A percentile compares a stretch with the other conserved stretches of the same genome.
Conservation (phyloP, 441 rosid species). For the Croton laevigatus region DNA sequence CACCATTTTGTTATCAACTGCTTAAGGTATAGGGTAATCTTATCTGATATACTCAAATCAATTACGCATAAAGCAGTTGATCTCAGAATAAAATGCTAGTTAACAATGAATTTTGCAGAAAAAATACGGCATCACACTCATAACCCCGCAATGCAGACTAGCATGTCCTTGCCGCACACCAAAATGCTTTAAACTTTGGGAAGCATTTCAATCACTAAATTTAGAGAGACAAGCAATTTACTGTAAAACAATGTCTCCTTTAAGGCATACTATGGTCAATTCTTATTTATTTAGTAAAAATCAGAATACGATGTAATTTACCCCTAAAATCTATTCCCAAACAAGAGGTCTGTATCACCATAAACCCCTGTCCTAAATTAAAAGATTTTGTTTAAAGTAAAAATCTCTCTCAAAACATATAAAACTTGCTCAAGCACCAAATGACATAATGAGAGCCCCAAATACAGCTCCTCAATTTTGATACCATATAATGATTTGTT, state of each 20-base stretch:
- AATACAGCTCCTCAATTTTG: constrained; percentile 20
- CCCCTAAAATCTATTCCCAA: background rate
- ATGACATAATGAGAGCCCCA: constrained; percentile 9
- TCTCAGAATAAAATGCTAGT: background rate
- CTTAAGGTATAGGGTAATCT: background rate
- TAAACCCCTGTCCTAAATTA: constrained; percentile 16
- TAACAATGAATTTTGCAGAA: background rate
- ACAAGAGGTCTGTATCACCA: background rate
- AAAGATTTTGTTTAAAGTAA: constrained; percentile 2
- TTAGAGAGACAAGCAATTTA: constrained; percentile 1
- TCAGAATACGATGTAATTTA: background rate
- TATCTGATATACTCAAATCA: background rate
- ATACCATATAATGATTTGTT: constrained; percentile 6
- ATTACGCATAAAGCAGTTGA: background rate
- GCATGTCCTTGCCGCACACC: constrained; percentile 3
- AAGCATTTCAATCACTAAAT: constrained; percentile 13
- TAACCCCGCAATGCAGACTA: background rate
- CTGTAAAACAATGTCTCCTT: constrained; percentile 4
- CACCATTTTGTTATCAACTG: background rate
- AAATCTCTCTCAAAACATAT: constrained; percentile 18
- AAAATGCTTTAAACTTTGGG: constrained; percentile 13
- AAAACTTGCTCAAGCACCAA: constrained; percentile 20
- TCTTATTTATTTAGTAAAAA: background rate
- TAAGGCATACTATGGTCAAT: background rate
- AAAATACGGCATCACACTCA: background rate